Evolutionary conservation across 169 alveolate genomes (phyloP).

Genomic region (Cyclospora cayetanensis): DNA sequence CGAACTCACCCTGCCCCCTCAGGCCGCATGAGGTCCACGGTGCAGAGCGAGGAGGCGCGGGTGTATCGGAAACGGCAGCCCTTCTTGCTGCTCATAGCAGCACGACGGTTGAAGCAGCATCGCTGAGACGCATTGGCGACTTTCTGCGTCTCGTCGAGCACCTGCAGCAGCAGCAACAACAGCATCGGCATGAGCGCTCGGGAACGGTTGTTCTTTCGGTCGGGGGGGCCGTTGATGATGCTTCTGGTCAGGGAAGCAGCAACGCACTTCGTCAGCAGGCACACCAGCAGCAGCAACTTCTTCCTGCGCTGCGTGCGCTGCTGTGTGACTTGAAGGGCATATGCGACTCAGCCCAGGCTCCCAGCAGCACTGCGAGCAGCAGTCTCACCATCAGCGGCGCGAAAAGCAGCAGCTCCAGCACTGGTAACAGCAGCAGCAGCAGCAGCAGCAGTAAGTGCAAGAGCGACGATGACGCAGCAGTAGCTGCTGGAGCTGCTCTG

Average conservation of each 20-base stretch:
- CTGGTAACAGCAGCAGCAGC: background rate
- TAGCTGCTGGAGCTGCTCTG: slow-evolving; percentile 36
- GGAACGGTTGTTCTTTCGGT: background rate
- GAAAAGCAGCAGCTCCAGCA: background rate
- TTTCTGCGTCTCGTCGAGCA: slow-evolving; percentile 25
- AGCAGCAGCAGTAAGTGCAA: background rate
- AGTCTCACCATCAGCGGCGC: too few relatives aligned
- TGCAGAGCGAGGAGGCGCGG: slow-evolving; percentile 5
- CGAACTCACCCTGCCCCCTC: slow-evolving; percentile 24
- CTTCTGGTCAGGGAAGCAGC: background rate
- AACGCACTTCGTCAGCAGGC: background rate
- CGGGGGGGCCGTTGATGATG: background rate
- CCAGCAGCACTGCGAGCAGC: slow-evolving; percentile 40
- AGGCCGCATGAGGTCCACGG: slow-evolving; percentile 7
- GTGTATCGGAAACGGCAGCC: slow-evolving; percentile 32
- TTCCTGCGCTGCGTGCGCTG: slow-evolving; percentile 42
- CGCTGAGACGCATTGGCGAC: slow-evolving; percentile 55
- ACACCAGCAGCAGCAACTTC: slow-evolving; percentile 49
- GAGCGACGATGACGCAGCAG: slow-evolving; percentile 12
- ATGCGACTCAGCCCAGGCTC: background rate
- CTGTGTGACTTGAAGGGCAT: slow-evolving; percentile 35
- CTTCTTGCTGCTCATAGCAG: slow-evolving; percentile 51
- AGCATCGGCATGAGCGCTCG: slow-evolving; percentile 52
- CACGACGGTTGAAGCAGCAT: slow-evolving; percentile 17
- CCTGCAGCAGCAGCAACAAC: slow-evolving; percentile 44